These are phyloP conservation scores for Penicillium sp. DNA, from an alignment of 2,329 filamentous ascomycete genomes.

Conservation along the genomic window DNA sequence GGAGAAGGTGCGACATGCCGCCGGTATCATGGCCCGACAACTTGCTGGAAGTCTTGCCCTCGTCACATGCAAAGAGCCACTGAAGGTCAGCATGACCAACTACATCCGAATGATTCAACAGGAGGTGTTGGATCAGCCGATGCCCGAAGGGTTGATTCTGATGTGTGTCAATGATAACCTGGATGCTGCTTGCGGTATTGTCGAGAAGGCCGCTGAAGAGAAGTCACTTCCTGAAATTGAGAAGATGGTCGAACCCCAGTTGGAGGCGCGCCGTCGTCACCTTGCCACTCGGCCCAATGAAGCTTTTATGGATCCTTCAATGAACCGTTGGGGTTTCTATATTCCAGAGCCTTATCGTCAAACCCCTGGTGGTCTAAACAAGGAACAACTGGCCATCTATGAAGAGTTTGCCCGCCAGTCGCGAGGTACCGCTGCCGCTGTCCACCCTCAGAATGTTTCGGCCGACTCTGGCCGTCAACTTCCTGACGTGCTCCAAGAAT, in stretches of 20 bases:
- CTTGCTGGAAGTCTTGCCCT: slow-evolving; percentile 90
- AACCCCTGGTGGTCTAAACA: slow-evolving; percentile 77
- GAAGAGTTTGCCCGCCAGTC: slow-evolving; percentile 92
- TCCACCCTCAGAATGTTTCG: slow-evolving; percentile 56
- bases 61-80: slow-evolving; percentile 96
- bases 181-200: slow-evolving; percentile 87
- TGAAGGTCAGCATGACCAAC: slow-evolving; percentile 95
- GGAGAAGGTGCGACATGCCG: slow-evolving; percentile 79
- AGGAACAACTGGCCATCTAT: slow-evolving; percentile 92
- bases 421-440: slow-evolving; percentile 57
- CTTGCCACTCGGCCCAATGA: slow-evolving; percentile 74
- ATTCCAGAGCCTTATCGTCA: slow-evolving; percentile 94
- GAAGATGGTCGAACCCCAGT: slow-evolving; percentile 79
- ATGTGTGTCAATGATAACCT: slow-evolving; percentile 99
- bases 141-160: slow-evolving; percentile 91
- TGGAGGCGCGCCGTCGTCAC: slow-evolving; percentile 76
- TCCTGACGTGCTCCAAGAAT: slow-evolving; percentile 63
- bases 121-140: slow-evolving; percentile 64
- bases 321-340: slow-evolving; percentile 89
- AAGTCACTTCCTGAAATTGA: slow-evolving; percentile 93
- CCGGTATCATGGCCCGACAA: slow-evolving; percentile 91
- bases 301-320: slow-evolving; percentile 75
- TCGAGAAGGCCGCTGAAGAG: slow-evolving; percentile 93
- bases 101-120: slow-evolving; percentile 85
- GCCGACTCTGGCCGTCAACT: slow-evolving; percentile 62